A percentile compares a stretch with the other conserved stretches of the same genome.
Evolutionary conservation across 2,329 filamentous ascomycete genomes (phyloP).

Genomic region (Sporothrix globosa): DNA sequence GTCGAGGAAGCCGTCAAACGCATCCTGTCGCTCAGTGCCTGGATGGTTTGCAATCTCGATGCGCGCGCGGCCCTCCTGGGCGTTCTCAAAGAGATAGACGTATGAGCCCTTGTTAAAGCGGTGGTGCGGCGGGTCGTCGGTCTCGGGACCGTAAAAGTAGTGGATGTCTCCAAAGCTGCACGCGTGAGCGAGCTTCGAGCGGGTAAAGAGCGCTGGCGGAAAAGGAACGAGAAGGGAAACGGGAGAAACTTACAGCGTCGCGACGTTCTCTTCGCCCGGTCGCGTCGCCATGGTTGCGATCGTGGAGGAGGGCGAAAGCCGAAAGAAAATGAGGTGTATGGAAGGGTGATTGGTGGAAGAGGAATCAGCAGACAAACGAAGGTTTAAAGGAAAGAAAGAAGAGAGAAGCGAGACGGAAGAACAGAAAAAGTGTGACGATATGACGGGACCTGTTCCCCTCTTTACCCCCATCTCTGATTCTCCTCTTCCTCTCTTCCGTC

Average conservation of each 20-base stretch:
- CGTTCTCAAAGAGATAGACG: slow-evolving; percentile 77
- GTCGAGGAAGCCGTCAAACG: slow-evolving; percentile 73
- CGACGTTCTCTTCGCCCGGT: slow-evolving; percentile 53
- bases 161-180: slow-evolving; percentile 75
- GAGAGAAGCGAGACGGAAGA: neutral
- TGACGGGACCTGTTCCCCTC: neutral
- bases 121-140: slow-evolving; percentile 71
- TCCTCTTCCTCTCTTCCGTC: neutral
- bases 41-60: slow-evolving; percentile 76
- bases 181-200: neutral
- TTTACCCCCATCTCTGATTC: neutral
- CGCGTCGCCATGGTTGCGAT: slow-evolving; percentile 48
- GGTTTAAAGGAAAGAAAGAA: neutral
- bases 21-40: slow-evolving; percentile 76
- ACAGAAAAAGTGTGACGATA: slow-evolving; percentile 18
- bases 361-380: neutral
- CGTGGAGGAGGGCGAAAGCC: no score
- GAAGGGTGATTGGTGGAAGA: neutral
- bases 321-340: neutral
- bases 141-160: slow-evolving; percentile 74
- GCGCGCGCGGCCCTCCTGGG: slow-evolving; percentile 66
- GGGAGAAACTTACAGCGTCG: slow-evolving; percentile 48
- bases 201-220: no score
- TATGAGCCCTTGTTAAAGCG: slow-evolving; percentile 80
- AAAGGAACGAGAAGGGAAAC: neutral